Evolutionary conservation across 352 stramenopile genomes (phyloP).

Genomic region (Thalassiosira hispida): DNA sequence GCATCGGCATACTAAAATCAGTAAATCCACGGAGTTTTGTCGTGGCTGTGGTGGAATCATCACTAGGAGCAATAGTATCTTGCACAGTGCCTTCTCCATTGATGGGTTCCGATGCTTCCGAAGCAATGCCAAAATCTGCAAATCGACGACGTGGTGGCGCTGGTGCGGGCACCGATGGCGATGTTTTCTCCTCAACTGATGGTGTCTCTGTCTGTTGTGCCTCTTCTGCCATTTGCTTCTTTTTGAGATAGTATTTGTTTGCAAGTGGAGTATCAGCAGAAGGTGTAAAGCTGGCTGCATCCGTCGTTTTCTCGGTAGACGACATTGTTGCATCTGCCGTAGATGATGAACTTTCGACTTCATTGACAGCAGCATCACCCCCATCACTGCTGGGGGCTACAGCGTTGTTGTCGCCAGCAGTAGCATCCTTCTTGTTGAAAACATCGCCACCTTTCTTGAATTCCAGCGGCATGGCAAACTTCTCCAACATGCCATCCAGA

Average conservation of each 20-base stretch:
- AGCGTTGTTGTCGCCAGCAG: neutral
- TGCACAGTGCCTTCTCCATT: neutral
- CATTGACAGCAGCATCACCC: too few species aligned
- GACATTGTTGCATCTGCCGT: neutral
- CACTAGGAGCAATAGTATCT: neutral
- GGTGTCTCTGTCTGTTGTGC: neutral
- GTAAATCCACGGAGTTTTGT: constrained; percentile 8
- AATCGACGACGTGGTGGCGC: constrained; percentile 18
- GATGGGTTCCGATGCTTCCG: constrained; percentile 18
- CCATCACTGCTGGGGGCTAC: too few species aligned
- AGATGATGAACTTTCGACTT: too few species aligned
- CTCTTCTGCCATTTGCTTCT: constrained; percentile 5
- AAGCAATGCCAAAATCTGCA: constrained; percentile 36
- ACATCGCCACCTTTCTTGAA: constrained; percentile 15
- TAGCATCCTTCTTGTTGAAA: neutral
- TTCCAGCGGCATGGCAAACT: constrained; percentile 27
- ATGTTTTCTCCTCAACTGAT: neutral
- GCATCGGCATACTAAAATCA: neutral
- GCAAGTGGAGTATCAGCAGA: neutral
- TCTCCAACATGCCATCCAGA: constrained; percentile 26
- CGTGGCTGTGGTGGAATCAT: neutral
- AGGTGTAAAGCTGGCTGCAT: neutral
- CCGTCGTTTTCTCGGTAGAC: neutral
- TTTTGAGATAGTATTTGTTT: constrained; percentile 29
- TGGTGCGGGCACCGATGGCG: neutral